phyloP scores from a whole-genome alignment of 176 grass and related monocot genomes.

The Echinochloa phyllopogon region DNA sequence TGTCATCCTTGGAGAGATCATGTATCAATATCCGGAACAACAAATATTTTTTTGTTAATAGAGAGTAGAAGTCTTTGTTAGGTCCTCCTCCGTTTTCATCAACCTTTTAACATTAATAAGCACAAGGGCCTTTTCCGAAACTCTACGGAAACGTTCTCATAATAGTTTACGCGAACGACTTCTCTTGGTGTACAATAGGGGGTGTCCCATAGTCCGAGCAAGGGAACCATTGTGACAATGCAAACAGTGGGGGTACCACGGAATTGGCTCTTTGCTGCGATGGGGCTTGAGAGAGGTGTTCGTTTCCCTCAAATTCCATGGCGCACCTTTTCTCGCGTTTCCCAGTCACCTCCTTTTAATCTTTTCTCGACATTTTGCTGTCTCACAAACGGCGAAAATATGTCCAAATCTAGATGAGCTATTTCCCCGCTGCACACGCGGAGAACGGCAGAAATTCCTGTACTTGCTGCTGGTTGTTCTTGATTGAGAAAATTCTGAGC shows the following conservation, averaged over 20 bases:
- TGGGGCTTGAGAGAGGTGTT: background rate
- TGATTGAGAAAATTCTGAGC: background rate
- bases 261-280: background rate
- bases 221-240: background rate
- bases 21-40: no score
- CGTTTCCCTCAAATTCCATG: conserved; percentile 14
- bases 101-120: no score
- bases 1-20: no score
- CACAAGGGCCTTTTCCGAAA: no score
- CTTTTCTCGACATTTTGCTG: background rate
- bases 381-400: background rate
- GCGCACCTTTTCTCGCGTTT: conserved; percentile 6
- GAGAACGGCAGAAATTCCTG: background rate
- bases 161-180: background rate
- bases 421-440: background rate
- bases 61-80: no score
- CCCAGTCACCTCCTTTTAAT: background rate
- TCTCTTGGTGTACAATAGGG: background rate
- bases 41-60: no score
- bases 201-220: background rate
- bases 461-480: background rate
- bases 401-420: conserved; percentile 10
- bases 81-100: no score
- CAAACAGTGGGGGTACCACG: background rate
- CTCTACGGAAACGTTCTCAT: no score